Evolutionary conservation across 2,329 filamentous ascomycete species (phyloP).

Genomic region (Talaromyces sp.): DNA sequence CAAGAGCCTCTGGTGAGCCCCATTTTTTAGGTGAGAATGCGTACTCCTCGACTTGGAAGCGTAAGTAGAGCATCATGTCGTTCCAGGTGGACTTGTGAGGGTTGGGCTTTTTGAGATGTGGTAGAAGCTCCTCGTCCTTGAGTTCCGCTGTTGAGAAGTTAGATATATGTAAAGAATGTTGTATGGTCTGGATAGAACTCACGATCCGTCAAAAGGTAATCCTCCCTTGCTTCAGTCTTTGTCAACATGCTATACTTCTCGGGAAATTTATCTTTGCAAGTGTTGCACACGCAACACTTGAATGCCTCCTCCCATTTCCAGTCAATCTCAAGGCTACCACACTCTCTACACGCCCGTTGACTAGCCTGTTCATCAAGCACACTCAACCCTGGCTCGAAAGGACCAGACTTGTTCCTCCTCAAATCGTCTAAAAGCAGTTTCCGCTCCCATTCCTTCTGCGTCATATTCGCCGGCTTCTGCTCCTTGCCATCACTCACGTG

Average conservation of each 20-base stretch:
- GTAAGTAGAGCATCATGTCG: constrained; percentile 96
- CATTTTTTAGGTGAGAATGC: constrained; percentile 80
- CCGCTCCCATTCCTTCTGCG: constrained; percentile 84
- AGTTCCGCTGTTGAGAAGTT: constrained; percentile 64
- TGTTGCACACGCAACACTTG: constrained; percentile 67
- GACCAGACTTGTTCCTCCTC: constrained; percentile 69
- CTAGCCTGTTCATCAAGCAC: constrained; percentile 61
- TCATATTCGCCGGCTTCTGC: constrained; percentile 81
- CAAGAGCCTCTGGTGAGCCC: constrained; percentile 80
- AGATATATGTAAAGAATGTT: not conserved
- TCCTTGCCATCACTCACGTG: constrained; percentile 55
- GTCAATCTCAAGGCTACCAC: constrained; percentile 80
- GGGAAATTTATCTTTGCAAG: constrained; percentile 83
- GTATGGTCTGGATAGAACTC: constrained; percentile 36
- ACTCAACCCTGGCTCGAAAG: constrained; percentile 85
- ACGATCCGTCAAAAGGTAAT: constrained; percentile 93
- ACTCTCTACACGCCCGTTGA: constrained; percentile 78
- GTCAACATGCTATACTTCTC: constrained; percentile 95
- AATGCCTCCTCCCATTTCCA: constrained; percentile 92
- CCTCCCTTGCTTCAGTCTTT: constrained; percentile 93
- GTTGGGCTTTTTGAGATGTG: constrained; percentile 84
- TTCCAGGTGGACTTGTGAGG: constrained; percentile 96
- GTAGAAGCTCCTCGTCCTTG: constrained; percentile 80
- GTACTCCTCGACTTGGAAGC: constrained; percentile 91
- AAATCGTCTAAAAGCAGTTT: constrained; percentile 71